Evolutionary conservation across 805 yeast genomes (phyloP), one percentile per base, ranked within the genome.

Genomic region (Lachancea cidri): DNA sequence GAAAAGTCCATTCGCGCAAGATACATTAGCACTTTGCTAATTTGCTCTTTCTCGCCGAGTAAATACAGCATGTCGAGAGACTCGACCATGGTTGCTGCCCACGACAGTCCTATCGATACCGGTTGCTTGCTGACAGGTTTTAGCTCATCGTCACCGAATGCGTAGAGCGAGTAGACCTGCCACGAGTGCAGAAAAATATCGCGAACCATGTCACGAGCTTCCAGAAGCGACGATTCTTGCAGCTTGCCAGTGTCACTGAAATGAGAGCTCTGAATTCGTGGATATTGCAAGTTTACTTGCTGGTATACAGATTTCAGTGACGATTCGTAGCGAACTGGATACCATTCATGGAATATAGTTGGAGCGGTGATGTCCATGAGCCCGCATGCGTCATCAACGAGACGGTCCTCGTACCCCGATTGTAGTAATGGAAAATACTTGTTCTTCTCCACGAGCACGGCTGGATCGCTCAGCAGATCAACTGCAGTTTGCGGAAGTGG

Each of bases 71-170:
- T 71, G 48, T 77, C 83, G 27, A 78, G 50, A 1, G 78, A 60
- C 44, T 77, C 83, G 25, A 41, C 25, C 44, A 36, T 24, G 3
- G 44, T 36, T 4, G 39, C 30, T 8, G 44, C 44, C 30, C 36
- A 13, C 95, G 96, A 87, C 1, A 96, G 96, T 37, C 54, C 55
- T 4, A 45, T 51, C 14, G 57, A 44, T 3, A 53, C 61, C n/a
- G 62, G 55, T 18, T 39, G 31, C 14, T 58, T 54, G 1, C 69
- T 47, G 3, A 71, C 34, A 1, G 78, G 78, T 16, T 46, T 47
- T 4, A 73, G 54, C 43, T 71, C 77, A 46, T 74, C 79, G 38
- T 62, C 64, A 3, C 74, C 76, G 62, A 67, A 68, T 2, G 70
- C 77, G 38, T 62, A 46, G 14, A 54, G 48, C 38, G 66, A 64